A percentile compares a stretch with the other conserved stretches of the same genome.
phyloP scores from a whole-genome alignment of 352 stramenopile species.

The Pythium brachiatum region DNA sequence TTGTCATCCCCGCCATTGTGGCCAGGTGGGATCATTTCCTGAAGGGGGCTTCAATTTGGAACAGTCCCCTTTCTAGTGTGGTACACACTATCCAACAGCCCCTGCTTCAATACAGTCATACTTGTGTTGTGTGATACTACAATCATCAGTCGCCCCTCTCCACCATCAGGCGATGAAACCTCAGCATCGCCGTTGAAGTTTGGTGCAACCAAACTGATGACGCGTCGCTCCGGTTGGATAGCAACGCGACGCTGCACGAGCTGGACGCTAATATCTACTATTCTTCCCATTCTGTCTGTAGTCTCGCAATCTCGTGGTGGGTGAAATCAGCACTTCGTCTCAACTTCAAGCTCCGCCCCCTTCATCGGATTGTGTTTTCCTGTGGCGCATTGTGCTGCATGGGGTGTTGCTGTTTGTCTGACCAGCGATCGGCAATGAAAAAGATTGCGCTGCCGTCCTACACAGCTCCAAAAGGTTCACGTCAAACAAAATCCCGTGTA shows the following conservation, averaged over 20 bases:
- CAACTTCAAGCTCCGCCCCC: not conserved
- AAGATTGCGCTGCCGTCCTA: conserved; percentile 6
- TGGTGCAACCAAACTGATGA: conserved; percentile 9
- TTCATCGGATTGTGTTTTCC: too few species aligned
- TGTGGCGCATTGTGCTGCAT: too few species aligned
- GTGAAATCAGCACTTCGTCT: not conserved
- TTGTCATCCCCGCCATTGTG: conserved; percentile 4
- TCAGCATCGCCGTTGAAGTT: conserved; percentile 25
- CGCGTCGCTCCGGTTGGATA: conserved; percentile 6
- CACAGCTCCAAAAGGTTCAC: not conserved
- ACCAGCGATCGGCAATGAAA: too few species aligned
- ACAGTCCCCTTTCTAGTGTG: not conserved
- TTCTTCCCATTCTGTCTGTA: too few species aligned
- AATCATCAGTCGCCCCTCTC: not conserved
- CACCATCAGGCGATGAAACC: conserved; percentile 9
- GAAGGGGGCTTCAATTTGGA: not conserved
- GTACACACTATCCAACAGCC: not conserved
- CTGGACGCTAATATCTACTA: too few species aligned
- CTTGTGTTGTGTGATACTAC: conserved; percentile 9
- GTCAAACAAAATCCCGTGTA: conserved; percentile 6
- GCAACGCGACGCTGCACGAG: not conserved
- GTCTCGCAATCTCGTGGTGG: too few species aligned
- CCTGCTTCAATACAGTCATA: not conserved
- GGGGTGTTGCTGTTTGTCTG: too few species aligned
- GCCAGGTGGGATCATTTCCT: not conserved